A percentile compares a stretch with the other conserved stretches of the same genome.
phyloP scores from a whole-genome alignment of 2,329 filamentous ascomycete genomes.

The Lachnellula hyalina region DNA sequence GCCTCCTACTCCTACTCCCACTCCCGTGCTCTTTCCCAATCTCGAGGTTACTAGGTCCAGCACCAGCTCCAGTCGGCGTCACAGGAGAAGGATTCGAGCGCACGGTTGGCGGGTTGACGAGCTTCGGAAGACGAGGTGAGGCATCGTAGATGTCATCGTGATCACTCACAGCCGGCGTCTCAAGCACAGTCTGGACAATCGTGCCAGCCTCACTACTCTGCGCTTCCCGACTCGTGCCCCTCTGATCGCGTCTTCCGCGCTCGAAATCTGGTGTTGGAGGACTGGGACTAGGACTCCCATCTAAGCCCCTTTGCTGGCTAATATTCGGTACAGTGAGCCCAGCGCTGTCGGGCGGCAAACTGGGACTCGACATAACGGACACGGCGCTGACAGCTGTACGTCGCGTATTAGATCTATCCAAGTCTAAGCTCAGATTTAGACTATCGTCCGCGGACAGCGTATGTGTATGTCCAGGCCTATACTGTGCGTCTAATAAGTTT shows the following conservation, averaged over 20 bases:
- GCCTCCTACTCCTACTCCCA: not conserved
- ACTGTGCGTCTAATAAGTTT: constrained; percentile 2
- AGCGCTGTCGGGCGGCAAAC: not conserved
- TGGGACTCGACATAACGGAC: constrained; percentile 1
- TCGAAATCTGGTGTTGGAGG: not conserved
- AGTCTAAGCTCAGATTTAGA: constrained; percentile 7
- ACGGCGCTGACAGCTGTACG: constrained; percentile 20
- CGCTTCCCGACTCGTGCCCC: too few species aligned
- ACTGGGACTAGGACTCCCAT: not conserved
- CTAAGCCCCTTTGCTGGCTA: not conserved
- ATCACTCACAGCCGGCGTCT: too few species aligned
- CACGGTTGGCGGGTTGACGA: not conserved
- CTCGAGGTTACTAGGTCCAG: not conserved
- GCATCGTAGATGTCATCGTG: constrained; percentile 34
- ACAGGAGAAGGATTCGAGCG: not conserved
- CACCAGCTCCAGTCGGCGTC: not conserved
- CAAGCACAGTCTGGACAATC: not conserved
- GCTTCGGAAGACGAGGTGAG: constrained; percentile 25
- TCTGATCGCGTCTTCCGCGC: too few species aligned
- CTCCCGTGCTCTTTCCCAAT: not conserved
- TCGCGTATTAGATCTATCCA: constrained; percentile 21
- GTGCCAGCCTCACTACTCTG: too few species aligned
- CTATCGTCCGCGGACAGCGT: constrained; percentile 1
- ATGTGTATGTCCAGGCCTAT: not conserved
- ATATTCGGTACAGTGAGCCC: not conserved